Evolutionary conservation across 202 grass and related monocot species (phyloP).

Genomic region (Saccharum hybrid): DNA sequence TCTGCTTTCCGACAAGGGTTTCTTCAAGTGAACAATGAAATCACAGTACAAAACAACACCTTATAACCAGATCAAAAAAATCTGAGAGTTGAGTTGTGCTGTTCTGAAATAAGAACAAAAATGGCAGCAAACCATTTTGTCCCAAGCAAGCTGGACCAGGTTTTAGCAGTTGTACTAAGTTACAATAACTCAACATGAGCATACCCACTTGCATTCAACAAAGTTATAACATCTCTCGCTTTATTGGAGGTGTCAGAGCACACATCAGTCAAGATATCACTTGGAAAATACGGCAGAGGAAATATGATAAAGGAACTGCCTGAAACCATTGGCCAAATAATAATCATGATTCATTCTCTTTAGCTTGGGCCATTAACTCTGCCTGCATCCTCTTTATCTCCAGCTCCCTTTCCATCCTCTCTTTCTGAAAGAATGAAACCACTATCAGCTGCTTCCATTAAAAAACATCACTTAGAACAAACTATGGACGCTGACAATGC

Average conservation of each 20-base stretch:
- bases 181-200: too few relatives aligned
- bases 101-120: constrained; percentile 23
- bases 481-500: background rate
- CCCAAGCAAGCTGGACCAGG: background rate
- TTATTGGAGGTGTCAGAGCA: constrained; percentile 45
- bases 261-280: constrained; percentile 50
- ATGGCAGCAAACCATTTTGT: background rate
- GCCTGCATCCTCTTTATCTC: constrained; percentile 74
- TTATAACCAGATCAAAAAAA: background rate
- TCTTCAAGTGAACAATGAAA: constrained; percentile 2
- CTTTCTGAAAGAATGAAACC: constrained; percentile 63
- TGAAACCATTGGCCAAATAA: constrained; percentile 19
- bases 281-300: constrained; percentile 37
- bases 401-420: constrained; percentile 72
- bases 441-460: constrained; percentile 32
- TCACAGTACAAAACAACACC: constrained; percentile 29
- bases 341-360: constrained; percentile 67
- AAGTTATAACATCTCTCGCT: constrained; percentile 38
- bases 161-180: too few relatives aligned
- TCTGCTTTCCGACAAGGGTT: background rate
- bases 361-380: constrained; percentile 67
- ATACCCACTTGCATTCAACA: constrained; percentile 40
- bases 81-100: constrained; percentile 3
- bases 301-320: constrained; percentile 42
- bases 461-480: background rate